phyloP scores from a whole-genome alignment of 2,329 filamentous ascomycete species.

The Fusarium anthophilum region DNA sequence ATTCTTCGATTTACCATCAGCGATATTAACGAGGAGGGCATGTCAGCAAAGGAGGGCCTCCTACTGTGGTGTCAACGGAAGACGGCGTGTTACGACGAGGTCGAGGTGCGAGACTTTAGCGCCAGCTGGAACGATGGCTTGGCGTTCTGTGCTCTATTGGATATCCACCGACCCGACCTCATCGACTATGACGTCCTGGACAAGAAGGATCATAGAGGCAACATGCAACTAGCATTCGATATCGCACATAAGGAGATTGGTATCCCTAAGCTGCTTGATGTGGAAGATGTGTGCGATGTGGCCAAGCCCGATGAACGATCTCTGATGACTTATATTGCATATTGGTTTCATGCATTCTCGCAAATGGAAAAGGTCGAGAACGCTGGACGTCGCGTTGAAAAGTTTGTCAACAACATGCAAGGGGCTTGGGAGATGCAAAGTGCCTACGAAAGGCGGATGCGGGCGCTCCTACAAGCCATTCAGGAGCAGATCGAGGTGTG shows the following conservation, averaged over 20 bases:
- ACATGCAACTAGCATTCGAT: constrained; percentile 98
- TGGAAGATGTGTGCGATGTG: constrained; percentile 98
- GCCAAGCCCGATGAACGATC: constrained; percentile 94
- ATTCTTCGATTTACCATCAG: constrained; percentile 98
- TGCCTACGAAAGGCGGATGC: constrained; percentile 91
- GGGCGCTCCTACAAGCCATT: constrained; percentile 79
- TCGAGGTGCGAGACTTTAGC: constrained; percentile 95
- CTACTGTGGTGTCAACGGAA: constrained; percentile 98
- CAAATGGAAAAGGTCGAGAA: constrained; percentile 99
- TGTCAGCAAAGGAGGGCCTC: constrained; percentile 96
- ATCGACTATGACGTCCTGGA: constrained; percentile 97
- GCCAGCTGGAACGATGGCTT: constrained; percentile 97
- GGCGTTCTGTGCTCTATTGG: constrained; percentile 93
- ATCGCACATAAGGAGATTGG: constrained; percentile 96
- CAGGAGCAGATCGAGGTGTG: constrained; percentile 77
- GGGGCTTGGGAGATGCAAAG: constrained; percentile 99
- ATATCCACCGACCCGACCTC: constrained; percentile 95
- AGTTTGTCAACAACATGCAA: constrained; percentile 99
- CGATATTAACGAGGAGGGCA: constrained; percentile 97
- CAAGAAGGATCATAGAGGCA: constrained; percentile 92
- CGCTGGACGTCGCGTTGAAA: constrained; percentile 93
- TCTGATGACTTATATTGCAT: constrained; percentile 99
- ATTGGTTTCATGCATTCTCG: constrained; percentile 99
- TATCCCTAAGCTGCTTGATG: constrained; percentile 93
- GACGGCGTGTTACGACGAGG: constrained; percentile 97